Base-by-base conservation (phyloP, 1,284 basidiomycete species). In the Puccinia triticina region DNA sequence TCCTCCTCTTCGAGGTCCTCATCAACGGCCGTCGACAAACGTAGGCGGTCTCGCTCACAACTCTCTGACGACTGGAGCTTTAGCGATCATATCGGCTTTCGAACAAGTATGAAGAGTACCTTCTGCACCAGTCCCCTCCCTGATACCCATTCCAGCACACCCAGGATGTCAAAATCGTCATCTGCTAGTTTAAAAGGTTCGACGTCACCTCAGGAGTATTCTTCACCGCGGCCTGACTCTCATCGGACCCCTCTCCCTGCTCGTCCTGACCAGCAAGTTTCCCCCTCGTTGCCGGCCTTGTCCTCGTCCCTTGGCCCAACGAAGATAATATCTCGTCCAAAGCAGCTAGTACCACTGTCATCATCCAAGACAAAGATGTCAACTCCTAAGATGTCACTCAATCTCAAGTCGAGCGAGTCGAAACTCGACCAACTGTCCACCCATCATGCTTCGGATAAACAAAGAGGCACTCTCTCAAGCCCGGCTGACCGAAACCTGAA, bases 1-100 rank as follows among this genome's bases (percentile, higher is more conserved):
- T 69, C 37, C 40, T 8, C 32, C 59, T 61, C 59, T 10, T 61
- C 37, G 8, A 40, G 32, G 37, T 48, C 66, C 10, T 43, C 40
- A 43, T 46, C 37, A 23, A 69, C 21, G 21, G 21, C 37, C 7
- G 40, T 43, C 66, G 37, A 69, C 18, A 69, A 43, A 29, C 66
- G 59, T 34, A 26, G n/a, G 59, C 59, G 59, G 43, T 69, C 66
- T 69, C 66, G 43, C 37, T 69, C 66, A 43, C 29, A 69, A 23
- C 40, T 69, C 32, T 69, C 66, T 43, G 66, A 48, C 14, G 66
- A 69, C n/a, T 43, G 43, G 29, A 40, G 37, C 59, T 34, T 61
- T 18, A 61, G 59, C 26, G 59, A 61, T 14, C 29, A 61, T 32
- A 34, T 29, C 59, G 26, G 29, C 59, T 16, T 61, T 29, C 59